Evolutionary conservation across 2,329 filamentous ascomycete species (phyloP).

Genomic region (Alternaria novae-zelandiae): DNA sequence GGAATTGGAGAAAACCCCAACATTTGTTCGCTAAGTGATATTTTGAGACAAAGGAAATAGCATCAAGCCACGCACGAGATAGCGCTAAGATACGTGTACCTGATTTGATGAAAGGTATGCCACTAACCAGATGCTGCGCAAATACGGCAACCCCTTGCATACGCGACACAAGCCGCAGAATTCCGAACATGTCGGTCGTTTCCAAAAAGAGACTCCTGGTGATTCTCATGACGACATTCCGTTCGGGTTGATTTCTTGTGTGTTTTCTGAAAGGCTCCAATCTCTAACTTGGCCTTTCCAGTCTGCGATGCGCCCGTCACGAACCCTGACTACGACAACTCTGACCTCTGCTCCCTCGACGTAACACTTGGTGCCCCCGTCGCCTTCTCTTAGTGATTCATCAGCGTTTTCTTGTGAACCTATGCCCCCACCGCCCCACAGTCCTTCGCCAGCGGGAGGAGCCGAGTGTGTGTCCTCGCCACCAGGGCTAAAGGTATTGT

Average conservation of each 20-base stretch:
- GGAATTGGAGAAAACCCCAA: background rate
- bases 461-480: constrained; percentile 37
- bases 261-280: constrained; percentile 55
- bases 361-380: constrained; percentile 67
- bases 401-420: constrained; percentile 50
- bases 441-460: constrained; percentile 45
- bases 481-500: constrained; percentile 78
- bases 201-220: background rate
- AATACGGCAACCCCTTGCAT: constrained; percentile 7
- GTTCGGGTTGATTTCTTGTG: background rate
- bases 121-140: background rate
- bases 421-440: constrained; percentile 57
- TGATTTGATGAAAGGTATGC: constrained; percentile 1
- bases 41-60: constrained; percentile 13
- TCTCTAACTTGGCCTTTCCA: constrained; percentile 95
- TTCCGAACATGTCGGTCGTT: background rate
- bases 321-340: constrained; percentile 85
- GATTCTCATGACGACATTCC: background rate
- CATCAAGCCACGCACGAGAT: background rate
- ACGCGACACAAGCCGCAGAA: background rate
- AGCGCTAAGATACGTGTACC: background rate
- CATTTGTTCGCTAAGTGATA: background rate
- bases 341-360: constrained; percentile 82
- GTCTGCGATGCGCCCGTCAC: constrained; percentile 86
- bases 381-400: constrained; percentile 42